A percentile compares a stretch with the other conserved stretches of the same genome.
Evolutionary conservation across 2,329 filamentous ascomycete genomes (phyloP).

Genomic region (Cytospora mali): DNA sequence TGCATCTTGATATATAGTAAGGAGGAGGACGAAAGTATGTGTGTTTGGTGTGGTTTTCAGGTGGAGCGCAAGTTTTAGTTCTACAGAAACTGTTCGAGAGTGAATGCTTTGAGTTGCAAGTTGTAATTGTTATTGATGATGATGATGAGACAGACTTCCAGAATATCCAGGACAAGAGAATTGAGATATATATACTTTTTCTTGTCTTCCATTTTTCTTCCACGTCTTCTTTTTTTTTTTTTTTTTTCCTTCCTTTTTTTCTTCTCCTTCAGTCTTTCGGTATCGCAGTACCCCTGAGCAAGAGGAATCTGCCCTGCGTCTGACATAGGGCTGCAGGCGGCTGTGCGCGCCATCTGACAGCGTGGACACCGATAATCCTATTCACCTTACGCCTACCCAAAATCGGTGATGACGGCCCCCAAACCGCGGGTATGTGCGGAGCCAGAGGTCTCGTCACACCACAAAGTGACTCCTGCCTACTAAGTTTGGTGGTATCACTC

Average conservation of each 20-base stretch:
- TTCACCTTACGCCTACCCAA: background rate
- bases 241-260: too few relatives aligned
- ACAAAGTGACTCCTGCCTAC: background rate
- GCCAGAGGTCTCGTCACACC: slow-evolving; percentile 8
- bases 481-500: slow-evolving; percentile 10
- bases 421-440: slow-evolving; percentile 5
- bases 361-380: slow-evolving; percentile 6
- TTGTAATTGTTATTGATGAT: slow-evolving; percentile 8
- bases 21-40: too few relatives aligned
- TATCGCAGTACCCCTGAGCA: background rate
- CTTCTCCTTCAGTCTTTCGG: too few relatives aligned
- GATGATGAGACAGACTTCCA: background rate
- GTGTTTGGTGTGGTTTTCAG: background rate
- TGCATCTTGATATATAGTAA: slow-evolving; percentile 21
- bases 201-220: too few relatives aligned
- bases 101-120: background rate
- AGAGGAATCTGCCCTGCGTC: background rate
- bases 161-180: background rate
- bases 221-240: too few relatives aligned
- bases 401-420: slow-evolving; percentile 16
- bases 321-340: slow-evolving; percentile 7
- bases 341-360: slow-evolving; percentile 17
- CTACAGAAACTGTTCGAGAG: background rate
- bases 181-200: slow-evolving; percentile 11
- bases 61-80: background rate